Conservation (phyloP, 2,329 filamentous ascomycete genomes). For the Colletotrichum lindemuthianum region DNA sequence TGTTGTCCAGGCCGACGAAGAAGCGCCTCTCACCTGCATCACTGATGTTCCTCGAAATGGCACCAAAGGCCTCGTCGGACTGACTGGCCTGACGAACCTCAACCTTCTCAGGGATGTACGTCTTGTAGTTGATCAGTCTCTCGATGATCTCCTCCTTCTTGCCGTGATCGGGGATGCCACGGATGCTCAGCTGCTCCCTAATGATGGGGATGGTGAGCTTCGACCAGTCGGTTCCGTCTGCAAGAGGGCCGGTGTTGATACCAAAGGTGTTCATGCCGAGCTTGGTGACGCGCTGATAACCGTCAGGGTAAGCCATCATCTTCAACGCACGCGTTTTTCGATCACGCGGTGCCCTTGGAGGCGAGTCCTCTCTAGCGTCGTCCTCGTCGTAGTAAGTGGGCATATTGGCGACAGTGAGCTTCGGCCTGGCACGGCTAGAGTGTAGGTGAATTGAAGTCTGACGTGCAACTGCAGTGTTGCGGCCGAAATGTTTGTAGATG, state of each 20-base stretch:
- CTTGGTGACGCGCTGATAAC: conserved; percentile 15
- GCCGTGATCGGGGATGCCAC: conserved; percentile 10
- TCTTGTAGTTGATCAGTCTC: conserved; percentile 21
- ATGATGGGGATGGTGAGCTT: conserved; percentile 23
- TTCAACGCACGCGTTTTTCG: conserved; percentile 1
- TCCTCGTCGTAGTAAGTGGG: no score
- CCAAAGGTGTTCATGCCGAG: conserved; percentile 27
- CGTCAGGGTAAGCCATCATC: conserved; percentile 22
- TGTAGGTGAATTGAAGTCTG: no score
- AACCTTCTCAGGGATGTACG: conserved; percentile 6
- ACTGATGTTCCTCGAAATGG: background rate
- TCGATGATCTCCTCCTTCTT: conserved; percentile 23
- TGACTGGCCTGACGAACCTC: background rate
- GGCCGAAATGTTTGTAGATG: no score
- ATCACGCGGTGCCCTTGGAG: background rate
- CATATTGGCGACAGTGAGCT: no score
- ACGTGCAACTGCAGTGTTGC: no score
- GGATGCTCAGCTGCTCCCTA: conserved; percentile 31
- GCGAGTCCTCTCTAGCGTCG: background rate
- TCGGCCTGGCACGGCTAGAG: no score
- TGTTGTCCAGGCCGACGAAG: background rate
- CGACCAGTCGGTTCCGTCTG: conserved; percentile 28
- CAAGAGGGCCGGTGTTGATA: conserved; percentile 25
- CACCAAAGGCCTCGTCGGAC: conserved; percentile 6
- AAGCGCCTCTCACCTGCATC: conserved; percentile 4